Evolutionary conservation across 306 rosid species (phyloP), one percentile per base, ranked within the genome.

Genomic region (Clitoria ternatea): DNA sequence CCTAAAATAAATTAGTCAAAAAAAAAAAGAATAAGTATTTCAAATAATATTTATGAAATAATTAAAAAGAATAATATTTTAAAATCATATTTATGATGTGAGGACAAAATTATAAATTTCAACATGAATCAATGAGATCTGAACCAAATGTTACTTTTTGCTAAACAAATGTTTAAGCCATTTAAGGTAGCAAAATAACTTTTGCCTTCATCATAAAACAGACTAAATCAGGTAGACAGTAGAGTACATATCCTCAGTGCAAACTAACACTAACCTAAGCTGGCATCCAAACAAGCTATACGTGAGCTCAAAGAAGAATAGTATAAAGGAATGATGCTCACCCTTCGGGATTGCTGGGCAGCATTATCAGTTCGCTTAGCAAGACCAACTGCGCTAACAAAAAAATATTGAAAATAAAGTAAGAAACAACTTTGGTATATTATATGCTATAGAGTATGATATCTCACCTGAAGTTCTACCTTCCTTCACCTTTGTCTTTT

Each of bases 271-370:
- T 36, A 72, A 49, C 59, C 44, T 13, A 65, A 36, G 52, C 66
- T 27, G 65, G 65, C 39, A 40, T 35, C 64, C 33, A 20, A 29
- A 60, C 50, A 56, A 66, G 73, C 19, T 24, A 48, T 12, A 47
- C 10, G 33, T 3, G 40, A 75, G 72, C 29, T 47, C 40, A 22
- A 26, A 62, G 68, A 67, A 47, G 61, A 47, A 37, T 63, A 78
- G 43, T 56, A 60, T 74, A 66, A 20, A 27, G 60, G 74, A 24
- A 44, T 54, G 57, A 54, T 59, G 70, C 81, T 86, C 82, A 95
- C 99, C 97, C 96, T 87, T 72, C 96, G 84, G 61, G 81, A 80
- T 69, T 56, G 78, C 30, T 56, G 81, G 12, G 78, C 77, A 44
- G 84, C 80, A 72, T 74, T 74, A 67, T 74, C 88, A 49, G 74